These are phyloP conservation scores for Rubia occidens DNA, from an alignment of 305 asterid species.

Conservation along the genomic window DNA sequence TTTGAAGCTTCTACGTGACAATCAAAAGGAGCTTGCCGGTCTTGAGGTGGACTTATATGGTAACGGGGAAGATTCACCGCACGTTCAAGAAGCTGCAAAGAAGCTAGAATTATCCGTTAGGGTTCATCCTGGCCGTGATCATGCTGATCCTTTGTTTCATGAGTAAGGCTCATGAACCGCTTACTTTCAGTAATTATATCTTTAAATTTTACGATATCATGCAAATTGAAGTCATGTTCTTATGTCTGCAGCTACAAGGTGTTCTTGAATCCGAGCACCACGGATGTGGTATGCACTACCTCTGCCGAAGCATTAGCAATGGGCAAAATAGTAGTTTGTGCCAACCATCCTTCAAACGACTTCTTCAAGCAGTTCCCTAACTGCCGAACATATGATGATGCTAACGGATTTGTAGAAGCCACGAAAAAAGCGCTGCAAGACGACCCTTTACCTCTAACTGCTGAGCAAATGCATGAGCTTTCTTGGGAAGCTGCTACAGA, in stretches of 20 bases:
- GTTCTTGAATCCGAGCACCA: conserved; percentile 92
- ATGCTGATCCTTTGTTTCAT: conserved; percentile 81
- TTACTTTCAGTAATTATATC: background rate
- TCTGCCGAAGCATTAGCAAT: conserved; percentile 94
- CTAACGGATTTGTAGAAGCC: conserved; percentile 56
- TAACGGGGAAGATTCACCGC: conserved; percentile 84
- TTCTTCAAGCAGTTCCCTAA: conserved; percentile 95
- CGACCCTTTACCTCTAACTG: conserved; percentile 58
- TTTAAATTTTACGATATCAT: background rate
- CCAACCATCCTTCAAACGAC: conserved; percentile 86
- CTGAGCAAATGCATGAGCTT: conserved; percentile 65
- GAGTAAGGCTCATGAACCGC: conserved; percentile 43
- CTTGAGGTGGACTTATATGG: conserved; percentile 87
- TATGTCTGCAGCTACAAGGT: conserved; percentile 61
- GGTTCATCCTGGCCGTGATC: conserved; percentile 94
- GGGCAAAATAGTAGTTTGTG: conserved; percentile 94
- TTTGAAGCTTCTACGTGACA: conserved; percentile 58
- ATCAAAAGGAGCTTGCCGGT: conserved; percentile 66
- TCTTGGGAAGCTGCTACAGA: conserved; percentile 93
- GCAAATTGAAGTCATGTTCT: background rate
- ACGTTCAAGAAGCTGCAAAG: conserved; percentile 61
- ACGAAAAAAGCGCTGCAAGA: conserved; percentile 57
- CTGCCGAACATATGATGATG: conserved; percentile 59
- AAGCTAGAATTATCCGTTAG: conserved; percentile 53
- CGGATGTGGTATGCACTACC: conserved; percentile 94